phyloP scores from a whole-genome alignment of 257 asterid species.

The Fraxinus quadrangulata region DNA sequence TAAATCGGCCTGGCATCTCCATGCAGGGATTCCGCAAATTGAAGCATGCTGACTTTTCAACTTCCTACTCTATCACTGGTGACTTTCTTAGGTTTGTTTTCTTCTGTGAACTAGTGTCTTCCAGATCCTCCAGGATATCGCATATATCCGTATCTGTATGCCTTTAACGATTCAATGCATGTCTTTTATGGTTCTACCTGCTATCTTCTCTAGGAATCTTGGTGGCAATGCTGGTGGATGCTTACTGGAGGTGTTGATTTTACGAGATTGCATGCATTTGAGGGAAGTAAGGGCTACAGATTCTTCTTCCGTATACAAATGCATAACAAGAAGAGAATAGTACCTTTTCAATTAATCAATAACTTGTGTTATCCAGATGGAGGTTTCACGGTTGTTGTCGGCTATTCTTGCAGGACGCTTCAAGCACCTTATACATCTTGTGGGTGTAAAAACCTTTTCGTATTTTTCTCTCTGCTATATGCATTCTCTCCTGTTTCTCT shows the following conservation, averaged over 20 bases:
- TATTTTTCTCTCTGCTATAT: not conserved
- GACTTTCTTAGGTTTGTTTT: constrained; percentile 71
- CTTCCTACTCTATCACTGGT: constrained; percentile 71
- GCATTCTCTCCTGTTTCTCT: not conserved
- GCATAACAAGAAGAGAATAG: constrained; percentile 1
- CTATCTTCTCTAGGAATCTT: constrained; percentile 51
- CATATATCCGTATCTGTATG: not conserved
- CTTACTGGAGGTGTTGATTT: constrained; percentile 61
- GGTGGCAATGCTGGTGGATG: constrained; percentile 63
- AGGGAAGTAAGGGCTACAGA: constrained; percentile 55
- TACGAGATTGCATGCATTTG: constrained; percentile 84
- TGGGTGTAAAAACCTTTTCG: constrained; percentile 37
- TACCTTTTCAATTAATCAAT: constrained; percentile 17
- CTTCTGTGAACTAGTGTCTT: not conserved
- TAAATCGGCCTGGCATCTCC: not conserved
- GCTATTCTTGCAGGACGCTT: constrained; percentile 70
- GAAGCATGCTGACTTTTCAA: constrained; percentile 73
- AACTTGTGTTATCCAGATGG: constrained; percentile 56
- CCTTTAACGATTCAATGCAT: not conserved
- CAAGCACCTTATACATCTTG: constrained; percentile 67
- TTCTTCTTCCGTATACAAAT: constrained; percentile 2
- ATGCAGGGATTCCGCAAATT: constrained; percentile 73
- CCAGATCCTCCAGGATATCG: not conserved
- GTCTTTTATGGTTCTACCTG: not conserved
- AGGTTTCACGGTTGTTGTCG: constrained; percentile 71